Percentiles rank a stretch among this genome's conserved stretches.
phyloP scores from a whole-genome alignment of 352 stramenopile species.

The Pythium periplocum region DNA sequence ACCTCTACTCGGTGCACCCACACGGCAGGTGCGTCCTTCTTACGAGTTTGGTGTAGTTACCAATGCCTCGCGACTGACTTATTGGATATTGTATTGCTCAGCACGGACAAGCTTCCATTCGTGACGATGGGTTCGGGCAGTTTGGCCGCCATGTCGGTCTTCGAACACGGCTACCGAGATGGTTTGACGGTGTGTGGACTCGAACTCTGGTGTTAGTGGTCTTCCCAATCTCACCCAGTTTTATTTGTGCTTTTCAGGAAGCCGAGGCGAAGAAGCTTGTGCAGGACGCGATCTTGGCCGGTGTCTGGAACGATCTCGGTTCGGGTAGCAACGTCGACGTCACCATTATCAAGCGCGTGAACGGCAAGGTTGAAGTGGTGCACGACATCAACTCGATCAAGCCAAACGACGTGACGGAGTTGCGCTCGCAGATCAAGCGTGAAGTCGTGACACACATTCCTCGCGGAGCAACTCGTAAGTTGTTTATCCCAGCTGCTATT shows the following conservation, averaged over 20 bases:
- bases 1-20: slow-evolving; percentile 98
- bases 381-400: slow-evolving; percentile 92
- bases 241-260: slow-evolving; percentile 47
- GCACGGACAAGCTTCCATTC: slow-evolving; percentile 96
- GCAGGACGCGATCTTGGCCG: slow-evolving; percentile 93
- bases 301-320: slow-evolving; percentile 98
- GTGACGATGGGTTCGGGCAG: slow-evolving; percentile 98
- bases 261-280: slow-evolving; percentile 95
- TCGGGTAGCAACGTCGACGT: slow-evolving; percentile 96
- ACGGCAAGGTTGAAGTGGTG: slow-evolving; percentile 76
- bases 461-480: slow-evolving; percentile 75
- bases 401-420: slow-evolving; percentile 88
- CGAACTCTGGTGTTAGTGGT: too few relatives aligned
- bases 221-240: too few relatives aligned
- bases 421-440: slow-evolving; percentile 85
- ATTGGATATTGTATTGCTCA: slow-evolving; percentile 6
- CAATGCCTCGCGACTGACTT: background rate
- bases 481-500: background rate
- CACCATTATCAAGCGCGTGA: slow-evolving; percentile 91
- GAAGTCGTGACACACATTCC: slow-evolving; percentile 80
- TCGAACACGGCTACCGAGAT: slow-evolving; percentile 94
- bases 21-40: slow-evolving; percentile 79
- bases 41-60: background rate
- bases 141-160: slow-evolving; percentile 97
- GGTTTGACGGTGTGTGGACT: slow-evolving; percentile 72